phyloP scores from a whole-genome alignment of 108 stramenopile genomes.

The Cyclotella cryptica region DNA sequence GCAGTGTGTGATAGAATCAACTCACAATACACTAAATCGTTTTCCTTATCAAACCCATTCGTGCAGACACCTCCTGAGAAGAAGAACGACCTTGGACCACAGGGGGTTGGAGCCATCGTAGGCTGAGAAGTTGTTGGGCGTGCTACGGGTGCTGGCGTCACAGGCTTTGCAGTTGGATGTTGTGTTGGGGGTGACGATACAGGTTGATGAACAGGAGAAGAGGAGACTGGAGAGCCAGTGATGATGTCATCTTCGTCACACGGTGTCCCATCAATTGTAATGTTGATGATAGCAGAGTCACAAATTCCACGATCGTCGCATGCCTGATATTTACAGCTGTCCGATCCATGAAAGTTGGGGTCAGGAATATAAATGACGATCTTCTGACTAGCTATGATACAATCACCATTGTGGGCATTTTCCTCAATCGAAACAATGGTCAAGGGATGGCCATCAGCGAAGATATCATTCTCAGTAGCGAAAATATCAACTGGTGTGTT shows the following conservation, averaged over 20 bases:
- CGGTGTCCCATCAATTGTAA: slow-evolving; percentile 7
- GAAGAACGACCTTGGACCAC: neutral
- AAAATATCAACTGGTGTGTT: slow-evolving; percentile 24
- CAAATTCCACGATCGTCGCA: slow-evolving; percentile 33
- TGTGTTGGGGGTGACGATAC: neutral
- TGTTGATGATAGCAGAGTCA: slow-evolving; percentile 19
- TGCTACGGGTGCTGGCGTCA: slow-evolving; percentile 1
- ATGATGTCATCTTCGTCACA: slow-evolving; percentile 6
- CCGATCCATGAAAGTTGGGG: slow-evolving; percentile 17
- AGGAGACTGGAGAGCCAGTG: too few relatives aligned
- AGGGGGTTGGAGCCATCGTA: neutral
- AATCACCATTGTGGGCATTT: slow-evolving; percentile 21
- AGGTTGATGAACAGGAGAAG: too few relatives aligned
- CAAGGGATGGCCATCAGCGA: slow-evolving; percentile 13
- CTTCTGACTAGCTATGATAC: slow-evolving; percentile 8
- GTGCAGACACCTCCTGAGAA: neutral
- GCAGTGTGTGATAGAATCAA: too few relatives aligned
- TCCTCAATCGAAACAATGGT: neutral
- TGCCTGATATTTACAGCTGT: slow-evolving; percentile 27
- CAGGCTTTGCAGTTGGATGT: neutral
- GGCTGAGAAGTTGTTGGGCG: neutral
- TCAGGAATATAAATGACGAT: slow-evolving; percentile 34
- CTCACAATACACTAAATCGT: too few relatives aligned
- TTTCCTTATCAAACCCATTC: neutral
- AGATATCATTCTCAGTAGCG: slow-evolving; percentile 26